These are phyloP conservation scores for Colletotrichum gigasporum DNA, from an alignment of 2,329 filamentous ascomycete species.

Conservation along the genomic window DNA sequence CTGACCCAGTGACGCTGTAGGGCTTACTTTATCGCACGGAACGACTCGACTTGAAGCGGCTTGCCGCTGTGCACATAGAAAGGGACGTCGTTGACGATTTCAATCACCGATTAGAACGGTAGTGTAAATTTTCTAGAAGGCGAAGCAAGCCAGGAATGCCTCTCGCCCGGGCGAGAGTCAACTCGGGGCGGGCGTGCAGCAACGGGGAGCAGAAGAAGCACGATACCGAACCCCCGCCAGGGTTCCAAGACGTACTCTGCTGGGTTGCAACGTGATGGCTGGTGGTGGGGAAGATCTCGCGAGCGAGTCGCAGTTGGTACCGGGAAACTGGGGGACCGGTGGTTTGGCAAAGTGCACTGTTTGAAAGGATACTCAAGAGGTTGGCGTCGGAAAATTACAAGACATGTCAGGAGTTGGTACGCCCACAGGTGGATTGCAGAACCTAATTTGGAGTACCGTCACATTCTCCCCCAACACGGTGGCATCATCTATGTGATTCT, in stretches of 20 bases:
- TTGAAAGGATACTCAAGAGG: slow-evolving; percentile 24
- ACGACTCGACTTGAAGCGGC: slow-evolving; percentile 43
- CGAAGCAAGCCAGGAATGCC: not conserved
- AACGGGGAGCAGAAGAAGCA: not conserved
- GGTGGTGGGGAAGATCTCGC: not conserved
- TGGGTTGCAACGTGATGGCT: slow-evolving; percentile 2
- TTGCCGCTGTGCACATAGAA: slow-evolving; percentile 19
- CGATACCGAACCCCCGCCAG: not conserved
- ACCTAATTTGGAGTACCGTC: slow-evolving; percentile 3
- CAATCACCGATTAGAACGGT: slow-evolving; percentile 26
- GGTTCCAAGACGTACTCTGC: not conserved
- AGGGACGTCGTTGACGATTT: slow-evolving; percentile 3
- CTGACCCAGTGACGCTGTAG: slow-evolving; percentile 42
- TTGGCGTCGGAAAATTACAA: slow-evolving; percentile 25
- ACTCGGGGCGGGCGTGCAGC: not conserved
- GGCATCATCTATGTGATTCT: no score
- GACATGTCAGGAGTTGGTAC: slow-evolving; percentile 15
- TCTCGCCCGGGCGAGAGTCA: not conserved
- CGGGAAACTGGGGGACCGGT: slow-evolving; percentile 2
- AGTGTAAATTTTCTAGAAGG: slow-evolving; percentile 25
- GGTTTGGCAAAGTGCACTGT: slow-evolving; percentile 25
- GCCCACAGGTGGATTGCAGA: slow-evolving; percentile 12
- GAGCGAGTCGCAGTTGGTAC: slow-evolving; percentile 15
- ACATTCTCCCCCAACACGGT: not conserved
- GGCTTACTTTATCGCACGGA: slow-evolving; percentile 69